phyloP scores from a whole-genome alignment of 495 filamentous ascomycete genomes.

The Elasticomyces elasticus region DNA sequence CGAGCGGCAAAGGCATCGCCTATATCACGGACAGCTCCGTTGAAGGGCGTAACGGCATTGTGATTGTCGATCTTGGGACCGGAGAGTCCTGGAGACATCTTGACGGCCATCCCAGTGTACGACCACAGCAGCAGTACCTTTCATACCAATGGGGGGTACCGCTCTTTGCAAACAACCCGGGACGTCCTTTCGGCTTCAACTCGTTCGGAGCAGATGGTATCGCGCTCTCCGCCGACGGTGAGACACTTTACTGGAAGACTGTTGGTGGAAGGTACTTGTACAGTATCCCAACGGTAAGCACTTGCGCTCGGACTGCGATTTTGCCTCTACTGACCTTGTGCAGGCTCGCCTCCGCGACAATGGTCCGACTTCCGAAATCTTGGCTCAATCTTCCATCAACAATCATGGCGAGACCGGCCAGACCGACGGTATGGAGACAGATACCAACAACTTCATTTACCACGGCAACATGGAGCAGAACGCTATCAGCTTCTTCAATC shows the following conservation, averaged over 20 bases:
- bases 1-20: slow-evolving; percentile 33
- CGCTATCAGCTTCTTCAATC: slow-evolving; percentile 34
- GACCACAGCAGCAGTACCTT: slow-evolving; percentile 31
- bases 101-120: slow-evolving; percentile 28
- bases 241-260: slow-evolving; percentile 30
- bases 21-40: slow-evolving; percentile 40
- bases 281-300: slow-evolving; percentile 28
- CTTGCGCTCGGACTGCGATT: too few relatives aligned
- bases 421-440: slow-evolving; percentile 31
- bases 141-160: slow-evolving; percentile 37
- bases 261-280: slow-evolving; percentile 29
- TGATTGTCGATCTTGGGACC: slow-evolving; percentile 39
- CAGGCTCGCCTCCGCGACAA: slow-evolving; percentile 22
- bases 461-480: slow-evolving; percentile 36
- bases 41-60: slow-evolving; percentile 37
- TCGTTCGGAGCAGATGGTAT: slow-evolving; percentile 35
- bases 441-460: slow-evolving; percentile 34
- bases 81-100: slow-evolving; percentile 40
- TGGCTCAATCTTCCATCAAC: slow-evolving; percentile 23
- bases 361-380: slow-evolving; percentile 18
- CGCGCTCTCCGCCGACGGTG: slow-evolving; percentile 32
- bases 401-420: slow-evolving; percentile 25
- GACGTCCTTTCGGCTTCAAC: slow-evolving; percentile 22
- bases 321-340: background rate
- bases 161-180: slow-evolving; percentile 25